Conservation (phyloP, 257 asterid genomes). For the Jasminum sambac region DNA sequence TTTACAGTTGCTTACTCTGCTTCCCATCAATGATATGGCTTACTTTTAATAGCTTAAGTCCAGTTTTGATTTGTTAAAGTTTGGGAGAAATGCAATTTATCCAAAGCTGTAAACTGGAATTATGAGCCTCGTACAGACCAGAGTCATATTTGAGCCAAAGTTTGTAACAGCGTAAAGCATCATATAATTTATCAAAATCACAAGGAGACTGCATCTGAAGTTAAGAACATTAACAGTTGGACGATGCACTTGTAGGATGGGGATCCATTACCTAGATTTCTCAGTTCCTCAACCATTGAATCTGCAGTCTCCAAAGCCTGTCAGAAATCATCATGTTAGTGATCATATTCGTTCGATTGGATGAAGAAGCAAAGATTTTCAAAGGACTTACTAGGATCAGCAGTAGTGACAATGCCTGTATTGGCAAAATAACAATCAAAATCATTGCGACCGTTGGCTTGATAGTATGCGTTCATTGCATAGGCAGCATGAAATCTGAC, state of each 20-base stretch:
- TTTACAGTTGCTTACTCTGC: neutral
- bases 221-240: neutral
- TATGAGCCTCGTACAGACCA: neutral
- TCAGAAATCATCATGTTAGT: neutral
- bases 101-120: neutral
- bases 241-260: neutral
- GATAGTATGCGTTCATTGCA: constrained; percentile 58
- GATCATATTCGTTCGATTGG: neutral
- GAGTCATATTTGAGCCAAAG: neutral
- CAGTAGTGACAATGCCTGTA: constrained; percentile 26
- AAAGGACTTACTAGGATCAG: constrained; percentile 49
- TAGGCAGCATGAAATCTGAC: constrained; percentile 42
- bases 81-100: neutral
- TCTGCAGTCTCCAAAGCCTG: constrained; percentile 37
- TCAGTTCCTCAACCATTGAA: constrained; percentile 23
- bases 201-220: neutral
- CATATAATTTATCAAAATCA: neutral
- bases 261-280: neutral
- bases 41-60: neutral
- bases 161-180: neutral
- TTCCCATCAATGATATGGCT: neutral
- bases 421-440: constrained; percentile 34
- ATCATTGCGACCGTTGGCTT: constrained; percentile 38
- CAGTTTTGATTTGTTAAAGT: neutral
- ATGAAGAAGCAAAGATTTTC: neutral